A percentile compares a stretch with the other conserved stretches of the same genome.
phyloP scores from a whole-genome alignment of 192 early-diverging fungal species.

The Backusella mclennaniae region DNA sequence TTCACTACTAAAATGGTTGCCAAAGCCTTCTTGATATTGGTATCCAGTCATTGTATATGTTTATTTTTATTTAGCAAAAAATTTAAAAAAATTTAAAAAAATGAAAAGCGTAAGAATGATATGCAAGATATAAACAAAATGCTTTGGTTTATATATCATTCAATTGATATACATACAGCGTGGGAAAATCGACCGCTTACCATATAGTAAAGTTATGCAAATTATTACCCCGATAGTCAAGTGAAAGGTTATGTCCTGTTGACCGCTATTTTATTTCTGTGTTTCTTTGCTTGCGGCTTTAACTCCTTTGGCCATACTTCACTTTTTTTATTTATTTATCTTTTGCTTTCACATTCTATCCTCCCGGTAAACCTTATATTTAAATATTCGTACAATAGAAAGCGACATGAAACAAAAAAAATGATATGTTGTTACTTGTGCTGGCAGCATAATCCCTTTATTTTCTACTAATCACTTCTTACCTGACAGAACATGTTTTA shows the following conservation, averaged over 20 bases:
- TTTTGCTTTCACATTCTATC: background rate
- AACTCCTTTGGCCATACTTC: background rate
- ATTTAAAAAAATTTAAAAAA: background rate
- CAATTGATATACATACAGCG: background rate
- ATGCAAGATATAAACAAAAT: background rate
- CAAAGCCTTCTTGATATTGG: conserved; percentile 80
- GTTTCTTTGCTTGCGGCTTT: background rate
- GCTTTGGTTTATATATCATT: background rate
- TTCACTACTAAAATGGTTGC: conserved; percentile 86
- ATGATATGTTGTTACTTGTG: background rate
- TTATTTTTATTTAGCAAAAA: background rate
- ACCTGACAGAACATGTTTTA: background rate
- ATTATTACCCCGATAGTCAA: conserved; percentile 4
- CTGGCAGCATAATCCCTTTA: background rate
- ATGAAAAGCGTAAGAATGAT: background rate
- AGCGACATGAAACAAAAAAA: background rate
- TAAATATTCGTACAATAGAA: background rate
- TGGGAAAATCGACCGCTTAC: background rate
- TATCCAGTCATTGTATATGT: conserved; percentile 26
- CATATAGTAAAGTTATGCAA: background rate
- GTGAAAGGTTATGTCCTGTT: conserved; percentile 2
- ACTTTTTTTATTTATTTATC: background rate
- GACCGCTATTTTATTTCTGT: background rate
- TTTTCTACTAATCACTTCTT: background rate
- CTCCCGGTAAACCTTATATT: background rate